phyloP scores from a whole-genome alignment of 2,329 filamentous ascomycete genomes.

The Bipolaris cookei region DNA sequence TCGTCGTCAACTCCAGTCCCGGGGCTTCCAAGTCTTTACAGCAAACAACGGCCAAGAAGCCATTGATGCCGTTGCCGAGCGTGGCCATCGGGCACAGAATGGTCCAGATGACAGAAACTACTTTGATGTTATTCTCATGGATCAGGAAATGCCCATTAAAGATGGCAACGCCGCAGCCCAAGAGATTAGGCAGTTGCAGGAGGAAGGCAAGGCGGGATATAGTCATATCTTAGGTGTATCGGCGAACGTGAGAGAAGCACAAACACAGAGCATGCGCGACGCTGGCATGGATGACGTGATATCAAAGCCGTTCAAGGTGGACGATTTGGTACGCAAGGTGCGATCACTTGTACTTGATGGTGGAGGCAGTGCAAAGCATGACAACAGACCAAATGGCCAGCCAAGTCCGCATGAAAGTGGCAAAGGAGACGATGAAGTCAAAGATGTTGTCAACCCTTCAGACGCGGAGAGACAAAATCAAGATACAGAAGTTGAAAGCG shows the following conservation, averaged over 20 bases:
- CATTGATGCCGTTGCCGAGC: constrained; percentile 48
- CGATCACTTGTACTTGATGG: constrained; percentile 25
- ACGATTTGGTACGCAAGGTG: constrained; percentile 43
- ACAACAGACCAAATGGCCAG: constrained; percentile 6
- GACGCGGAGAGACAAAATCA: not conserved
- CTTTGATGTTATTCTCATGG: constrained; percentile 54
- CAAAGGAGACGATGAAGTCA: not conserved
- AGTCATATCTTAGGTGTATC: constrained; percentile 50
- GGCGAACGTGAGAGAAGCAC: constrained; percentile 47
- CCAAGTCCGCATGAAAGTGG: not conserved
- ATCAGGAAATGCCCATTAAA: constrained; percentile 55
- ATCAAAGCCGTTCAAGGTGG: constrained; percentile 50
- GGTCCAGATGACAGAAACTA: constrained; percentile 32
- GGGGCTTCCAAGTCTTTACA: constrained; percentile 51
- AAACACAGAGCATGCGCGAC: constrained; percentile 42
- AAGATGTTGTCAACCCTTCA: not conserved
- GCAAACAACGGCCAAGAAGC: constrained; percentile 56
- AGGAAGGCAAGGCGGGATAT: constrained; percentile 38
- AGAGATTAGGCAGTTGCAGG: constrained; percentile 50
- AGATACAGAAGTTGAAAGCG: not conserved
- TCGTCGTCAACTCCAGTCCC: constrained; percentile 56
- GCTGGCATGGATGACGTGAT: constrained; percentile 51
- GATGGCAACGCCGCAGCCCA: constrained; percentile 51
- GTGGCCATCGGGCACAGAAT: constrained; percentile 23
- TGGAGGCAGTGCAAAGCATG: constrained; percentile 11